phyloP scores from a whole-genome alignment of 345 rosid genomes.

The Boechera divaricarpa region DNA sequence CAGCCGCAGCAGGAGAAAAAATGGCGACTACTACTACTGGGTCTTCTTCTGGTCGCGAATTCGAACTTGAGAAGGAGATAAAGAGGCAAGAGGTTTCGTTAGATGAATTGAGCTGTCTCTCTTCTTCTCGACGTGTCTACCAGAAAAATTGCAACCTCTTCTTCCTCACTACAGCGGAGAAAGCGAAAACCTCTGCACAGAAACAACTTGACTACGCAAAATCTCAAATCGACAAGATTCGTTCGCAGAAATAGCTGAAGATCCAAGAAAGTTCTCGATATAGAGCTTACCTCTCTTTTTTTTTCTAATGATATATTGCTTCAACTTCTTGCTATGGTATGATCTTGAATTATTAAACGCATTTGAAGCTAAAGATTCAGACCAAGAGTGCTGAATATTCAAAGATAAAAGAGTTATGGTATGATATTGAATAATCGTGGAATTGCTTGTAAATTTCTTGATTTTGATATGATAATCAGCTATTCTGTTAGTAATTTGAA shows the following conservation, averaged over 20 bases:
- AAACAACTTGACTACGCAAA: conserved; percentile 30
- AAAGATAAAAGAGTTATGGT: too few species aligned
- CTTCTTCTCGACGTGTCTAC: conserved; percentile 44
- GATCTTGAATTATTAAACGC: too few species aligned
- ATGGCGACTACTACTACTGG: conserved; percentile 26
- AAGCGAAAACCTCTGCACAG: conserved; percentile 28
- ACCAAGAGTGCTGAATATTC: not conserved
- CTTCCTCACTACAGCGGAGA: conserved; percentile 36
- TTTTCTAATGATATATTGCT: not conserved
- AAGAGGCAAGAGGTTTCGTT: conserved; percentile 39
- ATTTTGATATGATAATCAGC: not conserved
- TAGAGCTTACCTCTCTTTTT: not conserved
- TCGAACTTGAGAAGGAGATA: conserved; percentile 37
- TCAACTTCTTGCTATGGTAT: conserved; percentile 8
- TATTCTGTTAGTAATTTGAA: not conserved
- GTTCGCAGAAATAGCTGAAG: not conserved
- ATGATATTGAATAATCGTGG: not conserved
- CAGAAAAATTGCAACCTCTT: conserved; percentile 39
- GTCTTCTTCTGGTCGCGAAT: conserved; percentile 10
- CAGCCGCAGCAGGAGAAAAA: conserved; percentile 16
- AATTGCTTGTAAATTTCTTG: not conserved
- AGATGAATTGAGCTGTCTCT: conserved; percentile 39
- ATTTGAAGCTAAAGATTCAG: too few species aligned
- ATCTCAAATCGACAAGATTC: conserved; percentile 39
- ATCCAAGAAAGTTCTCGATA: not conserved